Evolutionary conservation across 106 monocot species (phyloP).

Genomic region (Allium cepa): DNA sequence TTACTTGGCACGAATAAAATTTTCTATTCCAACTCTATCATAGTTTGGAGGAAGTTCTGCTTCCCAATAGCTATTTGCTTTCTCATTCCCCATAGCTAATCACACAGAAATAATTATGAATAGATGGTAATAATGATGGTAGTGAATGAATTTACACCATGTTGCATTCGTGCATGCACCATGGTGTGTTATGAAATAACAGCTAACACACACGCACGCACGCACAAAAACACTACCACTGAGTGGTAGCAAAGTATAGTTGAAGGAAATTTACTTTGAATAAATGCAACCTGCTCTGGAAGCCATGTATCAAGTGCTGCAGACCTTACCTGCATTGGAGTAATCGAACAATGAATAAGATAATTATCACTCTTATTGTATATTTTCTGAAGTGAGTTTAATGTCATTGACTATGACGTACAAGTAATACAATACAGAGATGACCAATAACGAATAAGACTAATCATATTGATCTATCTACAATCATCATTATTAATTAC

Average conservation of each 20-base stretch:
- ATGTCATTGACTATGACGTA: no score
- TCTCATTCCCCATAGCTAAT: constrained; percentile 95
- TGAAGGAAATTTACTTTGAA: constrained; percentile 62
- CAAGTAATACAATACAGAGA: background rate
- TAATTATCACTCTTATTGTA: background rate
- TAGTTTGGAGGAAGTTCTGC: constrained; percentile 90
- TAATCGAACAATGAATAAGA: background rate
- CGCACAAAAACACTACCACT: background rate
- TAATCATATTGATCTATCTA: background rate
- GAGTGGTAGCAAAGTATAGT: background rate
- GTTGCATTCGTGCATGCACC: background rate
- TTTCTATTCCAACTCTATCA: constrained; percentile 98
- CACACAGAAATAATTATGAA: background rate
- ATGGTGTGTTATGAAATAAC: background rate
- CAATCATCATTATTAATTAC: background rate
- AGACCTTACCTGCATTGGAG: constrained; percentile 66
- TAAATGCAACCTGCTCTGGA: constrained; percentile 93
- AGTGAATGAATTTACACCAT: no score
- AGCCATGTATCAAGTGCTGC: constrained; percentile 98
- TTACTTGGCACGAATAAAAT: constrained; percentile 97
- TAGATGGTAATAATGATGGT: background rate
- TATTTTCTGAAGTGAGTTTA: background rate
- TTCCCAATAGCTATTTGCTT: constrained; percentile 91
- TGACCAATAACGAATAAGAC: background rate
- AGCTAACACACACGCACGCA: background rate